Evolutionary conservation across 73 alveolate genomes (phyloP).

Genomic region (Tetrahymena elliotti): DNA sequence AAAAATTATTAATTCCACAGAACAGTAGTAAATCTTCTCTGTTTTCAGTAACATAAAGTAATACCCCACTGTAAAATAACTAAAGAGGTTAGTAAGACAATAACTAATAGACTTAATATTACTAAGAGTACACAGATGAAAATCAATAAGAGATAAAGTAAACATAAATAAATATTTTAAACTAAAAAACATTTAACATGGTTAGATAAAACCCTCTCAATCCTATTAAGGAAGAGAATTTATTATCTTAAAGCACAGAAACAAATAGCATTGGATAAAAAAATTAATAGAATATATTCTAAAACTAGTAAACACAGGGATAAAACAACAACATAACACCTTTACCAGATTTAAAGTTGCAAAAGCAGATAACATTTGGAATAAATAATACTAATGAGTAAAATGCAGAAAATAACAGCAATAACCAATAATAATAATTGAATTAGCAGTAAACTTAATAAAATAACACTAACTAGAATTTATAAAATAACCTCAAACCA

Average conservation of each 20-base stretch:
- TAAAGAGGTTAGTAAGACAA: neutral
- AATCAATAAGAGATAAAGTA: neutral
- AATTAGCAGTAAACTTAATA: neutral
- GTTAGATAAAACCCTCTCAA: neutral
- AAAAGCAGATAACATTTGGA: neutral
- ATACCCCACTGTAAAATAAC: no score
- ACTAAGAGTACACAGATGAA: neutral
- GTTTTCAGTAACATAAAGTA: neutral
- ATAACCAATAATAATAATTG: no score
- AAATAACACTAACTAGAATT: no score
- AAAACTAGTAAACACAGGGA: neutral
- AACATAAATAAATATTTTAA: neutral
- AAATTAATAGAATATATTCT: neutral
- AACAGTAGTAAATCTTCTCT: neutral
- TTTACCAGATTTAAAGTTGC: neutral
- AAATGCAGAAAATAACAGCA: neutral
- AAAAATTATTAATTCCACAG: no score
- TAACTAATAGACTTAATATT: neutral
- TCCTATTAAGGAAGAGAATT: neutral
- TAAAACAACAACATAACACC: neutral
- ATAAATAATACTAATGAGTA: neutral
- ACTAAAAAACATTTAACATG: neutral
- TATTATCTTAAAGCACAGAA: neutral
- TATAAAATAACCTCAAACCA: neutral
- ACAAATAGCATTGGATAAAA: neutral